Base-by-base conservation (phyloP, 2,329 filamentous ascomycete species). In the Penicillium sp. region DNA sequence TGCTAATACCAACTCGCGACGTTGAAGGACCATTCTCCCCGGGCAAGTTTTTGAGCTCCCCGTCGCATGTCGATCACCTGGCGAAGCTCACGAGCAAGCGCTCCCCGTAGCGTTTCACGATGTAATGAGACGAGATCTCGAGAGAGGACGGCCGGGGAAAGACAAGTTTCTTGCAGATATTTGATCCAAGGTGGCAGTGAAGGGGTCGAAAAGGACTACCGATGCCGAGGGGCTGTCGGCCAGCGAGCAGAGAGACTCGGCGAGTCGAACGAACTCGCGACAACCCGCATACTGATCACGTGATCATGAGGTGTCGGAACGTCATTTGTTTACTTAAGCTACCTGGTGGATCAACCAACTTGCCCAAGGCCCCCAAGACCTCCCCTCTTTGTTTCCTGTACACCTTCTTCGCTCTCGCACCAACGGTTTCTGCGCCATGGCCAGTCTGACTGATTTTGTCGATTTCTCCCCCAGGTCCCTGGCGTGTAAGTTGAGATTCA, bases 401-500 rank as follows among this genome's bases (percentile, higher is more conserved):
- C 33, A 40, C 19, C 43, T 24, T 59, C 43, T 24, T 59, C 36
- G 50, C 31, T 50, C 24, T 53, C 59, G 14, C 19, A 52, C 24
- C 44, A 13, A 10, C 41, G 14, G 7, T 40, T 44, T 54, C 13
- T 35, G 31, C 53, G 64, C 46, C 55, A 78, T 78, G 76, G 64
- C 74, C 24, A 67, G 65, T 50, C 63, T 78, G 19, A 65, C 69
- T 13, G 67, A 77, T 56, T 76, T 75, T 54, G 79, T 91, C 66
- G 86, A 92, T 73, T 81, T 91, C 57, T 80, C 81, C 75, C 86
- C 91, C 78, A 82, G 79, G 75, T 89, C 87, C 75, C 76, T 92
- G 58, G 79, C 85, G 61, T 75, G 89, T 92, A 83, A 61, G 86
- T 69, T 39, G 22, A 53, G 14, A 60, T 56, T 39, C 51, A 51